Conservation (phyloP, 768 basidiomycete species). For the Leucocoprinus sp. region DNA sequence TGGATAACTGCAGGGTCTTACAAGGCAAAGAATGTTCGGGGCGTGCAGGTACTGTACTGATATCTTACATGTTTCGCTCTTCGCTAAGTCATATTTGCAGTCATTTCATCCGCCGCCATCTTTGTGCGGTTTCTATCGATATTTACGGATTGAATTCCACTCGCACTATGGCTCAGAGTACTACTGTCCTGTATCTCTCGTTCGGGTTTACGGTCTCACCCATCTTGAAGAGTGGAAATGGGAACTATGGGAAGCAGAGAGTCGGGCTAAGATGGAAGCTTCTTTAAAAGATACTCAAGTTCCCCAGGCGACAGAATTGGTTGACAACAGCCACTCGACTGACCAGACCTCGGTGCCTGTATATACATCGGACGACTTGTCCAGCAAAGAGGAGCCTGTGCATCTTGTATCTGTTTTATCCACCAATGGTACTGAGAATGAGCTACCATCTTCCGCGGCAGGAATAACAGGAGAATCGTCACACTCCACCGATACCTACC, state of each 20-base stretch:
- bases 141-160: conserved; percentile 88
- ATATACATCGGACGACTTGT: neutral
- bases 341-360: neutral
- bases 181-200: conserved; percentile 89
- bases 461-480: neutral
- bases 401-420: neutral
- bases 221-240: conserved; percentile 96
- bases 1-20: conserved; percentile 76
- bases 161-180: conserved; percentile 93
- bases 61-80: neutral
- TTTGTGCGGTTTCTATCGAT: conserved; percentile 82
- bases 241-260: conserved; percentile 75
- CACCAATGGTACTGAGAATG: neutral
- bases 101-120: conserved; percentile 74
- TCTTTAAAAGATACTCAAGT: conserved; percentile 21
- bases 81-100: conserved; percentile 23
- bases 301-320: neutral
- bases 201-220: conserved; percentile 91
- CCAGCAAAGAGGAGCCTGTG: neutral
- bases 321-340: neutral
- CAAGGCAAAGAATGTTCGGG: conserved; percentile 82
- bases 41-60: conserved; percentile 65
- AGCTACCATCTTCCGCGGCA: neutral
- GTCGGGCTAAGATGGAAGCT: conserved; percentile 37
- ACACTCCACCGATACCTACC: conserved; percentile 13